Evolutionary conservation across 768 basidiomycete genomes (phyloP).

Genomic region (Serendipita sp.): DNA sequence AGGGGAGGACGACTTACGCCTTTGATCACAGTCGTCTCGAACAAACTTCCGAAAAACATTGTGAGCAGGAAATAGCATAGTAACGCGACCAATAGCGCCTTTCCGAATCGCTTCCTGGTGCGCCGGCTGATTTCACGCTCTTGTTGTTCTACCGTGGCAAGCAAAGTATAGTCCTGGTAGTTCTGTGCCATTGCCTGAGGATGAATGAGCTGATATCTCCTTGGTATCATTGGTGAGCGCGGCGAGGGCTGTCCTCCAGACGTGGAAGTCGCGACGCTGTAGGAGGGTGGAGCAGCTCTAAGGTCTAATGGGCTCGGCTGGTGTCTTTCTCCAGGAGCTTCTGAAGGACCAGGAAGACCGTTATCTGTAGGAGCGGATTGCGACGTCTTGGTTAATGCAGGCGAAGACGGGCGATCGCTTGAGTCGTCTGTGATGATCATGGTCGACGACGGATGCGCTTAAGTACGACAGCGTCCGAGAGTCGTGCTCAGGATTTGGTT

Average conservation of each 20-base stretch:
- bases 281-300: background rate
- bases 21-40: background rate
- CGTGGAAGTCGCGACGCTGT: background rate
- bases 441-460: background rate
- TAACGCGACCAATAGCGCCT: background rate
- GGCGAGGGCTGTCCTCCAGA: background rate
- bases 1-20: background rate
- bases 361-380: background rate
- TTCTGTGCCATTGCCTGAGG: background rate
- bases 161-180: background rate
- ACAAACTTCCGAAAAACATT: constrained; percentile 1
- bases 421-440: constrained; percentile 3
- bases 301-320: background rate
- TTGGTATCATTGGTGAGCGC: background rate
- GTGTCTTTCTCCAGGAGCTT: background rate
- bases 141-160: background rate
- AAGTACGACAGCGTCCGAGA: background rate
- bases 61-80: background rate
- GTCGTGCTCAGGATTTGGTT: background rate
- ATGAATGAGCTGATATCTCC: background rate
- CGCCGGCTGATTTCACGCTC: background rate
- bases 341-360: background rate
- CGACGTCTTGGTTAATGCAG: background rate
- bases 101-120: background rate
- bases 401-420: background rate